These are phyloP conservation scores for Brassica napus DNA, from an alignment of 345 rosid species.

Conservation along the genomic window Da-Ae NC_063447.1:30301001-30301500, in stretches of 20 bases:
- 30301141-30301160: neutral
- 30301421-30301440: neutral
- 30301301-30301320: neutral
- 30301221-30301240: neutral
- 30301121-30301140: neutral
- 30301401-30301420: too few species aligned
- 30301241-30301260: neutral
- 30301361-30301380: too few species aligned
- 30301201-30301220: neutral
- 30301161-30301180: neutral
- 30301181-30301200: neutral
- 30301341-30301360: neutral
- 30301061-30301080: neutral
- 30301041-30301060: neutral
- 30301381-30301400: too few species aligned
- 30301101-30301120: neutral
- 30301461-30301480: neutral
- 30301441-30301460: neutral
- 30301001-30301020: too few species aligned
- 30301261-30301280: neutral
- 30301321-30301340: neutral
- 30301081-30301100: neutral
- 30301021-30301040: too few species aligned
- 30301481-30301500: neutral
- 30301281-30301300: neutral